Percentiles rank a stretch among this genome's conserved stretches.
Evolutionary conservation across 495 filamentous ascomycete genomes (phyloP).

Genomic region (Pyrenula massariospora): DNA sequence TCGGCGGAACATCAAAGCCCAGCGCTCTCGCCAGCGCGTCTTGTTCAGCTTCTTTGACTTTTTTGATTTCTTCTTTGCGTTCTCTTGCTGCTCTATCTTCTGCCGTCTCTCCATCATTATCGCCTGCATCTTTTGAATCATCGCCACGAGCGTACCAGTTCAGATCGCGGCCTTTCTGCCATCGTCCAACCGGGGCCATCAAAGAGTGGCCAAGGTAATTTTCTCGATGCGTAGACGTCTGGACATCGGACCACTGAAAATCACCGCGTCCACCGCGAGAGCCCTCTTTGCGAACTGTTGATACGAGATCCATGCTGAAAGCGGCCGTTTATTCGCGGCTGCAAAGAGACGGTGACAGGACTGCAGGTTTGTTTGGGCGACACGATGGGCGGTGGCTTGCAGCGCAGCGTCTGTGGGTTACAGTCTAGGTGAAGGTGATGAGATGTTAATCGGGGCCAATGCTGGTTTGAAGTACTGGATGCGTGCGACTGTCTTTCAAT

Average conservation of each 20-base stretch:
- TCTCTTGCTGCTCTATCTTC: conserved; percentile 50
- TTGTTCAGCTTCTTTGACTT: conserved; percentile 84
- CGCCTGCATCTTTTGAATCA: conserved; percentile 5
- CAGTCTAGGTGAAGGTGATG: too few species aligned
- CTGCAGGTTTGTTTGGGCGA: too few species aligned
- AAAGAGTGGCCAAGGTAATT: conserved; percentile 96
- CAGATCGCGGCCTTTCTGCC: conserved; percentile 83
- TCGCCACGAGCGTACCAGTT: conserved; percentile 79
- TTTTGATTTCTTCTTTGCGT: conserved; percentile 66
- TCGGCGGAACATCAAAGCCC: conserved; percentile 56
- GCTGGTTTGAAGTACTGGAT: too few species aligned
- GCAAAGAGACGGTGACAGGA: too few species aligned
- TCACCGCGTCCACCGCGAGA: conserved; percentile 82
- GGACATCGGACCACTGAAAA: conserved; percentile 95
- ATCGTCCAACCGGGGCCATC: conserved; percentile 90
- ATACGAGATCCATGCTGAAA: conserved; percentile 77
- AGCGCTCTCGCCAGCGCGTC: conserved; percentile 76
- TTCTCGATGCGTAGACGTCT: conserved; percentile 75
- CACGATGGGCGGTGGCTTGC: too few species aligned
- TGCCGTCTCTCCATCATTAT: conserved; percentile 21
- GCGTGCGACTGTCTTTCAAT: too few species aligned
- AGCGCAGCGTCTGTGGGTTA: too few species aligned
- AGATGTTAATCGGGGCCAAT: too few species aligned
- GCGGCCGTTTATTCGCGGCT: too few species aligned
- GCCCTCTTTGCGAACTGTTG: conserved; percentile 83